Evolutionary conservation across 148 eudicot genomes (phyloP).

Genomic region (Fagopyrum tataricum): DNA sequence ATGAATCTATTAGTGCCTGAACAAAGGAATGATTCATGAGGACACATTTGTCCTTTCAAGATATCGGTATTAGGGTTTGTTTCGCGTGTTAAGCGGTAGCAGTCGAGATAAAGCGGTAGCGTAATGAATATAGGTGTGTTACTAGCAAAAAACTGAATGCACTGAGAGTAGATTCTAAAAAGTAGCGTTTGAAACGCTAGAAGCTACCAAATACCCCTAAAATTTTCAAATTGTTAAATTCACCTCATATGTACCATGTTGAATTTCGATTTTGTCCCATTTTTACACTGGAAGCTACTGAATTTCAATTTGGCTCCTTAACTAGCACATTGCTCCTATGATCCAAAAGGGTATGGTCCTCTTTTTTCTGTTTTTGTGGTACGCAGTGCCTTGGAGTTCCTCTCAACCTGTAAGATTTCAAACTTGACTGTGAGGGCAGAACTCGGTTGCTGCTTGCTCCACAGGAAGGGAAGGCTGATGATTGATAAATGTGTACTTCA

Average conservation of each 20-base stretch:
- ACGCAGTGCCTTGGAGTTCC: conserved; percentile 88
- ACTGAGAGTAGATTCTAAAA: too few species aligned
- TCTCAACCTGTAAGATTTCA: conserved; percentile 81
- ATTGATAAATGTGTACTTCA: conserved; percentile 84
- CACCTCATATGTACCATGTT: background rate
- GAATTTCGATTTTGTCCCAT: background rate
- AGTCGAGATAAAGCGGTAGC: too few species aligned
- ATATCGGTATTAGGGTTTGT: too few species aligned
- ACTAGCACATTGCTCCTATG: background rate
- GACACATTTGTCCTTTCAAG: background rate
- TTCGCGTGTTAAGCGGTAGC: too few species aligned
- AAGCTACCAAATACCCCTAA: too few species aligned
- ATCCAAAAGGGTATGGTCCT: conserved; percentile 12
- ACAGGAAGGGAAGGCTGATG: conserved; percentile 80
- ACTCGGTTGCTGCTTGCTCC: conserved; percentile 95
- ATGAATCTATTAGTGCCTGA: background rate
- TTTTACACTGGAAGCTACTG: background rate
- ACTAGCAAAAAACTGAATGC: too few species aligned
- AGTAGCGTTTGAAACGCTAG: too few species aligned
- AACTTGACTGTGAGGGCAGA: conserved; percentile 88
- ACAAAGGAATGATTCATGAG: background rate
- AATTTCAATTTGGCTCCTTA: conserved; percentile 5
- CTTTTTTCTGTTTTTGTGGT: conserved; percentile 16
- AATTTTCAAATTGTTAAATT: too few species aligned
- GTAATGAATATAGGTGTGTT: too few species aligned